Conservation (phyloP, 2,329 filamentous ascomycete genomes). For the Coniochaeta sp. region DNA sequence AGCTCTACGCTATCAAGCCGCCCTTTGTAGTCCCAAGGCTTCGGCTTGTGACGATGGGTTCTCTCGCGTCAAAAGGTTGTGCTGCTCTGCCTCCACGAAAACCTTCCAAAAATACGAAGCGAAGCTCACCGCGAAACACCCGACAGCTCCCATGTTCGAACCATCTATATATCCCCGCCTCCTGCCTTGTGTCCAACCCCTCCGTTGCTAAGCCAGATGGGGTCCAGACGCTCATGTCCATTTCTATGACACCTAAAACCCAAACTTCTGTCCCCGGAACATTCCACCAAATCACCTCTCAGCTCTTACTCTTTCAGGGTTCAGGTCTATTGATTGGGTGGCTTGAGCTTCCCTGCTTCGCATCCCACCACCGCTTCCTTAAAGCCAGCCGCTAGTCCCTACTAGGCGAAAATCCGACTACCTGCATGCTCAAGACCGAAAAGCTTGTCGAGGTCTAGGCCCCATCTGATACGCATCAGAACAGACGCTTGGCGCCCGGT, state of each 20-base stretch:
- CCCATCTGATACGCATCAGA: constrained; percentile 1
- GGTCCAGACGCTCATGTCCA: background rate
- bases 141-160: background rate
- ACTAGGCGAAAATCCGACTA: constrained; percentile 14
- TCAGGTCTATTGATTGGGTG: background rate
- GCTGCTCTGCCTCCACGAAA: background rate
- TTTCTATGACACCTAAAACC: background rate
- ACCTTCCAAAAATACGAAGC: background rate
- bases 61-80: background rate
- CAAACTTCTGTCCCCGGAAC: background rate
- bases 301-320: background rate
- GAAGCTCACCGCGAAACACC: background rate
- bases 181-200: background rate
- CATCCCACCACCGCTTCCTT: constrained; percentile 6
- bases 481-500: constrained; percentile 1
- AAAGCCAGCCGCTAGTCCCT: constrained; percentile 12
- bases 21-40: background rate
- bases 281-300: background rate
- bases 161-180: background rate
- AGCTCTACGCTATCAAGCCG: background rate
- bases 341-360: background rate
- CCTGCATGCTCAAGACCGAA: constrained; percentile 12
- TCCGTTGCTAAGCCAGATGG: background rate
- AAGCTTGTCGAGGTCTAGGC: constrained; percentile 6
- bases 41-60: background rate